Conservation (phyloP, 345 rosid species). For the Eucalyptus curtisii region DNA sequence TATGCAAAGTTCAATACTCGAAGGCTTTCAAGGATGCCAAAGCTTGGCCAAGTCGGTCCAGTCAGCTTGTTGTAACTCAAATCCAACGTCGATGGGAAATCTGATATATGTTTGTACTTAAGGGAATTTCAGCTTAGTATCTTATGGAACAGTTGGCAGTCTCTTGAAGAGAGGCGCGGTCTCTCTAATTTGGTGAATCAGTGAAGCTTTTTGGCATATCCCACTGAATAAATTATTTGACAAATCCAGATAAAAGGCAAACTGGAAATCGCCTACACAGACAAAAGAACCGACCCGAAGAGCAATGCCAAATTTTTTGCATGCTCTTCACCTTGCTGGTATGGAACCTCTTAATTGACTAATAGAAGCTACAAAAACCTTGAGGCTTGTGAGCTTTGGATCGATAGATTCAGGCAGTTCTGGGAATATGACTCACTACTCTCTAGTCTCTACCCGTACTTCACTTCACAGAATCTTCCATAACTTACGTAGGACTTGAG, state of each 20-base stretch:
- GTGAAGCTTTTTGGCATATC: constrained; percentile 10
- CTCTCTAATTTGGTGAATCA: background rate
- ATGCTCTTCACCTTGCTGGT: background rate
- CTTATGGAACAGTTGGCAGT: background rate
- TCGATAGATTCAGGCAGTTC: background rate
- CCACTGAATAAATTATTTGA: constrained; percentile 16
- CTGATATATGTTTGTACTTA: background rate
- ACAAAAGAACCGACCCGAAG: background rate
- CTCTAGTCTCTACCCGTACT: background rate
- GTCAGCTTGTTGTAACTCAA: constrained; percentile 2
- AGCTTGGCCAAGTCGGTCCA: constrained; percentile 4
- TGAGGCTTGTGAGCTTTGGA: background rate
- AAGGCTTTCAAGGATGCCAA: constrained; percentile 1
- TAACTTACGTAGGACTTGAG: background rate
- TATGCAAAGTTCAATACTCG: background rate
- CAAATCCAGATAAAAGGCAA: constrained; percentile 13
- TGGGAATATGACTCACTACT: background rate
- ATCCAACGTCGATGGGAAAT: constrained; percentile 1
- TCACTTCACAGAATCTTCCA: background rate
- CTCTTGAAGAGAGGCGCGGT: background rate
- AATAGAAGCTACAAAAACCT: background rate
- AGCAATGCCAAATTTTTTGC: background rate
- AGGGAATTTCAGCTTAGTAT: background rate
- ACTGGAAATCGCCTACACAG: background rate
- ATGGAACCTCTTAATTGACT: background rate